These are phyloP conservation scores for Chrysanthemum seticuspe DNA, from an alignment of 129 eudicot species.

Conservation along the genomic window DNA sequence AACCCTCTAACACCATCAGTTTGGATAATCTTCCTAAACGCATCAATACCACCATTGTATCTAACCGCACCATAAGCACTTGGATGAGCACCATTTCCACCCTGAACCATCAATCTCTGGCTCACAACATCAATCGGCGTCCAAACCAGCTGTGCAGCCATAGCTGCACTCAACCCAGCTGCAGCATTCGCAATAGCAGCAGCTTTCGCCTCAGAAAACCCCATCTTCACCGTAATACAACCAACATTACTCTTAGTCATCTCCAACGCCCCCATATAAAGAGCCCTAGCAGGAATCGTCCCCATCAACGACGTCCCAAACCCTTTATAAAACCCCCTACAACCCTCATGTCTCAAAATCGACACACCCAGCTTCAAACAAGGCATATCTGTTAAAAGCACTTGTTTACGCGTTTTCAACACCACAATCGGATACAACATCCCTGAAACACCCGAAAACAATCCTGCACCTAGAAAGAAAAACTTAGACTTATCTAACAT, in stretches of 20 bases:
- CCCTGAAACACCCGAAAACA: constrained; percentile 80
- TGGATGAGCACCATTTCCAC: constrained; percentile 33
- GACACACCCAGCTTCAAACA: constrained; percentile 53
- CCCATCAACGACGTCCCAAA: constrained; percentile 88
- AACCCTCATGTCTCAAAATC: constrained; percentile 55
- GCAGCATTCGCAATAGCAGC: constrained; percentile 73
- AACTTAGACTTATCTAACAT: constrained; percentile 88
- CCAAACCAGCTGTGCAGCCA: constrained; percentile 93
- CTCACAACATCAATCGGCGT: constrained; percentile 93
- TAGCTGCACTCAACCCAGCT: constrained; percentile 75
- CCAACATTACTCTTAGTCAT: constrained; percentile 83
- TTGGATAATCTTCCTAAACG: constrained; percentile 60
- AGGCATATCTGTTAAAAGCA: constrained; percentile 40
- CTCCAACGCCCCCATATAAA: constrained; percentile 88
- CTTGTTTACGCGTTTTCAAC: constrained; percentile 80
- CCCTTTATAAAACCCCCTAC: constrained; percentile 68
- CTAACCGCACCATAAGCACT: constrained; percentile 30
- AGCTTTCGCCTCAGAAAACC: constrained; percentile 64
- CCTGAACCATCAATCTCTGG: constrained; percentile 88
- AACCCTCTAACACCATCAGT: constrained; percentile 71
- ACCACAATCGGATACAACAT: constrained; percentile 81
- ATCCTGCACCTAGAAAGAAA: constrained; percentile 76
- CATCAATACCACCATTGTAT: constrained; percentile 73
- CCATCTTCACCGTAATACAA: constrained; percentile 49
- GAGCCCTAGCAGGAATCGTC: constrained; percentile 79